Base-by-base conservation (phyloP, 2,329 filamentous ascomycete genomes). In the Beauveria sp. region DNA sequence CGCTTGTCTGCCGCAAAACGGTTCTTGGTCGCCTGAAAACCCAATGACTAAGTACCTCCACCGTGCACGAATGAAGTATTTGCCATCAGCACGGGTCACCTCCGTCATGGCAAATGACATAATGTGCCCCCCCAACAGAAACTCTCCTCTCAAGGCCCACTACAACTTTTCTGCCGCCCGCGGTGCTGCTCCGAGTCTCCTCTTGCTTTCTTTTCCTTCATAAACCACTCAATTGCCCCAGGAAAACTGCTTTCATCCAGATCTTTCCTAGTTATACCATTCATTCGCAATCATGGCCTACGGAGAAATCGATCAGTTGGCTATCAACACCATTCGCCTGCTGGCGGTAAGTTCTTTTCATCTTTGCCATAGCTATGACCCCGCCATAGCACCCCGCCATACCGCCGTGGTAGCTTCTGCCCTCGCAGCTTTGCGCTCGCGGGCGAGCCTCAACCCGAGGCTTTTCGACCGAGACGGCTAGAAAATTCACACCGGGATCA, bases 271-370 rank as follows among this genome's bases (percentile, higher is more conserved):
- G 34, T 30, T 37, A 52, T 43, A 18, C 22, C 24, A 44, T 30
- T 46, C 14, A 52, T 40, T 44, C 74, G 78, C 74, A 77, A 86
- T 73, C 77, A 97, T 97, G 93, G 87, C 87, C 77, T 97, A 90
- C 85, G 84, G 84, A 76, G 90, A 97, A 72, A 77, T 87, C 74
- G 94, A 99, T 78, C 82, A 88, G 83, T 85, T 92, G 79, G 90
- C 91, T 74, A 91, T 99, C 82, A 97, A 97, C 88, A 96, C 93
- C 78, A 97, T 99, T 83, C 91, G 94, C 77, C 80, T 91, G 75
- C 86, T 99, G 71, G 92, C 94, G 76, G 94, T 97, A 88, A 78
- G 92, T 88, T 22, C 4, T 26, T 51, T 61, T 66, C 65, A 67
- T 64, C 24, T 30, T 30, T 24, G 41, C 52, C 51, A 34, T 57